Percentiles rank a stretch among this genome's conserved stretches.
These are phyloP conservation scores for Alternaria novae-zelandiae DNA, from an alignment of 2,329 filamentous ascomycete species.

Conservation along the genomic window DNA sequence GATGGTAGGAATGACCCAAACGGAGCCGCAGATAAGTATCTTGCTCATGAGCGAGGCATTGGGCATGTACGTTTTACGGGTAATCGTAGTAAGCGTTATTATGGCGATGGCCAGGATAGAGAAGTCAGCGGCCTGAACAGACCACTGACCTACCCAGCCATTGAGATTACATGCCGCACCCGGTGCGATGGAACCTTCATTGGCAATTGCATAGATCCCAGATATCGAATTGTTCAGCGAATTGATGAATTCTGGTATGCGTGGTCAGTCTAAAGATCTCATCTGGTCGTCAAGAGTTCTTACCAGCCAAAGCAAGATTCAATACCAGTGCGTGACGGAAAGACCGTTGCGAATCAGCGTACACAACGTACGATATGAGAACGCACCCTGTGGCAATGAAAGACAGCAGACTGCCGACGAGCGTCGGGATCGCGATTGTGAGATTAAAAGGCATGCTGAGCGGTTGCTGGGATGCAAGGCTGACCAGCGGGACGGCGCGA, in stretches of 20 bases:
- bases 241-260: conserved; percentile 38
- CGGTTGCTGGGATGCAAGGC: not conserved
- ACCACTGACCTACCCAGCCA: conserved; percentile 55
- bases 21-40: conserved; percentile 45
- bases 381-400: conserved; percentile 23
- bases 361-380: conserved; percentile 23
- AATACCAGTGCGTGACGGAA: conserved; percentile 33
- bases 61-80: conserved; percentile 44
- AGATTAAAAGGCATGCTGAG: conserved; percentile 3
- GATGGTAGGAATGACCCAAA: conserved; percentile 50
- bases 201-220: conserved; percentile 45
- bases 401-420: conserved; percentile 31
- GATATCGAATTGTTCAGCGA: conserved; percentile 53
- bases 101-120: conserved; percentile 56
- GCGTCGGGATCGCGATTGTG: conserved; percentile 22
- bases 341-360: conserved; percentile 21
- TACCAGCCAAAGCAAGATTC: conserved; percentile 31
- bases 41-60: conserved; percentile 36
- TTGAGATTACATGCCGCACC: conserved; percentile 51
- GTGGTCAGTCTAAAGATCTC: not conserved
- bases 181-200: conserved; percentile 29
- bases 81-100: conserved; percentile 52
- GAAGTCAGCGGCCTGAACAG: conserved; percentile 46
- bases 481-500: not conserved
- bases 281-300: not conserved